Conservation (phyloP, 108 stramenopile species). For the Fragilariopsis cylindrus region DNA sequence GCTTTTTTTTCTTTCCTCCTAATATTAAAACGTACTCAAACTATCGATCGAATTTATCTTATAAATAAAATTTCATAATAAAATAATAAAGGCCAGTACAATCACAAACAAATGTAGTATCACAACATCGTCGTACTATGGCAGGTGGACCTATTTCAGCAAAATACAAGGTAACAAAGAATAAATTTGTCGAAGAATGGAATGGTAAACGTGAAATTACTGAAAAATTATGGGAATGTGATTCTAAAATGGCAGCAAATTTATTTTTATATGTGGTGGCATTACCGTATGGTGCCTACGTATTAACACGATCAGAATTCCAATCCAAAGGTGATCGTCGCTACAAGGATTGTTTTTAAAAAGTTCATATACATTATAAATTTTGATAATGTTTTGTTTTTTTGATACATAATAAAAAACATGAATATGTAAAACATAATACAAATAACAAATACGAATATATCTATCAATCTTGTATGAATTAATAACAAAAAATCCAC, state of each 20-base stretch:
- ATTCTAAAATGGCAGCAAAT: conserved; percentile 28
- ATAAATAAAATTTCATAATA: no score
- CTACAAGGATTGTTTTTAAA: conserved; percentile 63
- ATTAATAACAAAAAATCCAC: not conserved
- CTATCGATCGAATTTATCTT: no score
- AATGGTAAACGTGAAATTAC: conserved; percentile 86
- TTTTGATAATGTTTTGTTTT: no score
- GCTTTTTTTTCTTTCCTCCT: no score
- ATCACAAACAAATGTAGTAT: no score
- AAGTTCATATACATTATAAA: not conserved
- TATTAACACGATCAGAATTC: conserved; percentile 60
- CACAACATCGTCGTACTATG: conserved; percentile 51
- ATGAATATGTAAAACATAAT: not conserved
- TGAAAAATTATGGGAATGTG: conserved; percentile 57
- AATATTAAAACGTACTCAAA: no score
- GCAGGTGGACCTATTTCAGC: conserved; percentile 75
- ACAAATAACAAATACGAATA: not conserved
- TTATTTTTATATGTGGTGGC: conserved; percentile 51
- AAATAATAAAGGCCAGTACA: no score
- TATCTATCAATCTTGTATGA: not conserved
- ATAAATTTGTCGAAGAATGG: conserved; percentile 88
- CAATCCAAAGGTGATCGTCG: conserved; percentile 67
- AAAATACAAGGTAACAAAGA: conserved; percentile 76
- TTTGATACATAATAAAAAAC: not conserved
- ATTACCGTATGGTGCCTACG: conserved; percentile 63